Percentiles rank a stretch among this genome's conserved stretches.
These are phyloP conservation scores for Trichophyton schoenleinii DNA, from an alignment of 2,329 filamentous ascomycete genomes.

Conservation along the genomic window DNA sequence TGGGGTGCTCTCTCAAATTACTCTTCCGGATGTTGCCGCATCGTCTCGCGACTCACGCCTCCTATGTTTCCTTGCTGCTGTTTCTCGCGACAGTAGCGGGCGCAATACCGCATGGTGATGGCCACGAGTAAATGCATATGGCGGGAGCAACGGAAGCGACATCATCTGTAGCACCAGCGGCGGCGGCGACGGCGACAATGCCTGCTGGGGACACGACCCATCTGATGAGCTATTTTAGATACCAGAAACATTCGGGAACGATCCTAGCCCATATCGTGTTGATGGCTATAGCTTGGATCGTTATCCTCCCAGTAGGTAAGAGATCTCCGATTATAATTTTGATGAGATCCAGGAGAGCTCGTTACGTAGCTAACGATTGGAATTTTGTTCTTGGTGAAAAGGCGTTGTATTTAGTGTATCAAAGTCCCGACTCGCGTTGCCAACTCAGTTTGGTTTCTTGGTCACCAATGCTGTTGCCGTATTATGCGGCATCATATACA, in stretches of 20 bases:
- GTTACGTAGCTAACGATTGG: slow-evolving; percentile 6
- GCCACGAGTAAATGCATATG: slow-evolving; percentile 23
- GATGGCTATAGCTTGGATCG: slow-evolving; percentile 60
- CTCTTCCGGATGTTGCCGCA: not conserved
- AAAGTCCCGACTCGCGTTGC: slow-evolving; percentile 60
- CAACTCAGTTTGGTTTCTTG: slow-evolving; percentile 56
- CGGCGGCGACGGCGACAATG: slow-evolving; percentile 13
- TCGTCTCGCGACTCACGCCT: not conserved
- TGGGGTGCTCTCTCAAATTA: not conserved
- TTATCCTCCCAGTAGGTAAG: slow-evolving; percentile 60
- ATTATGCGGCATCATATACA: slow-evolving; percentile 58
- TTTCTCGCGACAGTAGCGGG: slow-evolving; percentile 18
- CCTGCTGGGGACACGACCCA: slow-evolving; percentile 22
- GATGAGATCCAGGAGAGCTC: not conserved
- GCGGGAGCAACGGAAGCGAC: slow-evolving; percentile 18
- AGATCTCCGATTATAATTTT: slow-evolving; percentile 10
- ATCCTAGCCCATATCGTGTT: slow-evolving; percentile 59
- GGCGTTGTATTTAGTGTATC: slow-evolving; percentile 78
- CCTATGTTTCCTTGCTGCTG: not conserved
- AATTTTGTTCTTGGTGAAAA: slow-evolving; percentile 23
- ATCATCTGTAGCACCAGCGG: slow-evolving; percentile 11
- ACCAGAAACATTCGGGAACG: slow-evolving; percentile 27
- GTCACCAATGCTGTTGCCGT: slow-evolving; percentile 52
- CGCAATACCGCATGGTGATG: slow-evolving; percentile 23
- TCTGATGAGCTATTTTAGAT: slow-evolving; percentile 33